Conservation (phyloP, 805 yeast genomes). For the Kazachstania bromeliacearum region DNA sequence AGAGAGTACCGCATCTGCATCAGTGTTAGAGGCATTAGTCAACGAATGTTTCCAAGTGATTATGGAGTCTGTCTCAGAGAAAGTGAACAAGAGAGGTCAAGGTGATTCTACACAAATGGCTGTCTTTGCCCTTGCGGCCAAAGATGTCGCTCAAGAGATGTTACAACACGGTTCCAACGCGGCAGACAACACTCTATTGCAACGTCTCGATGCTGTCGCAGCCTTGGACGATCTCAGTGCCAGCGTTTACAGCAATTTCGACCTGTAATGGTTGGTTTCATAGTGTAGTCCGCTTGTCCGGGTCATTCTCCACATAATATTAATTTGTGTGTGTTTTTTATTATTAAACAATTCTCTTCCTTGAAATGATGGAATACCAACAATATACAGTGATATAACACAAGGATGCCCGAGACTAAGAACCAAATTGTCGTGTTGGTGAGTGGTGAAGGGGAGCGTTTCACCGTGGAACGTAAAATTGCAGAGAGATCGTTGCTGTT, state of each 20-base stretch:
- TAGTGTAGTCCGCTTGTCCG: no score
- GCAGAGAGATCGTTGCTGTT: constrained; percentile 81
- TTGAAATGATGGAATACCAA: no score
- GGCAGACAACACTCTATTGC: constrained; percentile 17
- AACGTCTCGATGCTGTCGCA: constrained; percentile 18
- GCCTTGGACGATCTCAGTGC: constrained; percentile 85
- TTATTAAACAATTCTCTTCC: not conserved
- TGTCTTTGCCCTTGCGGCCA: constrained; percentile 22
- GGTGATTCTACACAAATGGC: constrained; percentile 21
- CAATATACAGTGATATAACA: no score
- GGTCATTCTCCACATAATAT: not conserved
- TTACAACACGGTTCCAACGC: constrained; percentile 10
- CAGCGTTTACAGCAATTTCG: constrained; percentile 74
- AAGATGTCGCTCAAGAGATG: constrained; percentile 23
- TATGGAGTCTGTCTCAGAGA: no score
- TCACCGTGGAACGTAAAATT: constrained; percentile 67
- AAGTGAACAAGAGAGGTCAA: constrained; percentile 1
- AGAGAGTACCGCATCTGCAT: constrained; percentile 21
- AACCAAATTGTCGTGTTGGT: constrained; percentile 39
- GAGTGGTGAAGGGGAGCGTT: constrained; percentile 74
- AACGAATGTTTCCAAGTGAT: constrained; percentile 25
- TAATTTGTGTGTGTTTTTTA: not conserved
- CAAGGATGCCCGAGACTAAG: constrained; percentile 8
- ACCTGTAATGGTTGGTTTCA: no score
- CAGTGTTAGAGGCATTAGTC: constrained; percentile 22